These are phyloP conservation scores for Pascua sp. DNA, from an alignment of 1,284 basidiomycete species.

Conservation along the genomic window DNA sequence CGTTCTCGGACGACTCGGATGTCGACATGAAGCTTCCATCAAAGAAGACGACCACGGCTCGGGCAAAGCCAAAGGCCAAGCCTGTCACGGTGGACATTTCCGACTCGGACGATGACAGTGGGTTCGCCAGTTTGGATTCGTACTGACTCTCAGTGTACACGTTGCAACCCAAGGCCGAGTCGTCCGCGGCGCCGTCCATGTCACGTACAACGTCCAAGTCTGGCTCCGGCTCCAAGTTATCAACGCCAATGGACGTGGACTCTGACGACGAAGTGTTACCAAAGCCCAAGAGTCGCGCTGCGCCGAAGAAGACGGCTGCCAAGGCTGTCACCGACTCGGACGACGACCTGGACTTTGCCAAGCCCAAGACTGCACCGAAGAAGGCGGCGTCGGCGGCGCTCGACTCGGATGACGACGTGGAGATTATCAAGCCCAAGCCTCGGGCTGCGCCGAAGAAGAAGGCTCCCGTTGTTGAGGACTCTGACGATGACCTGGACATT, in stretches of 20 bases:
- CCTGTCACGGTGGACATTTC: slow-evolving; percentile 54
- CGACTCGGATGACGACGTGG: not conserved
- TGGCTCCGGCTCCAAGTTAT: slow-evolving; percentile 26
- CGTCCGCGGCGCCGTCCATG: slow-evolving; percentile 1
- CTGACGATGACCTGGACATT: not conserved
- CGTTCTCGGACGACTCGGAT: slow-evolving; percentile 28
- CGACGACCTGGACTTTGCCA: not conserved
- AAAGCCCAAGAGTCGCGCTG: slow-evolving; percentile 11
- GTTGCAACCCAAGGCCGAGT: slow-evolving; percentile 12
- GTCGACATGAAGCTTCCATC: slow-evolving; percentile 26
- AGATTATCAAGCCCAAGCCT: slow-evolving; percentile 10
- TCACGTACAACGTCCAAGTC: slow-evolving; percentile 6
- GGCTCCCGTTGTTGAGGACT: slow-evolving; percentile 41
- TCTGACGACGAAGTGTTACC: slow-evolving; percentile 14
- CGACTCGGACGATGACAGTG: slow-evolving; percentile 59
- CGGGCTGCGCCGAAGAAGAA: slow-evolving; percentile 58
- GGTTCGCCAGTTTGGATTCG: slow-evolving; percentile 7
- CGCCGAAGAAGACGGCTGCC: slow-evolving; percentile 6
- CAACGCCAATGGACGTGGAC: slow-evolving; percentile 16
- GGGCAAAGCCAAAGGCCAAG: slow-evolving; percentile 37
- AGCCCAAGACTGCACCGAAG: slow-evolving; percentile 4
- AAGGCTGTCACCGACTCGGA: not conserved
- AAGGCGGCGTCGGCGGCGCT: not conserved
- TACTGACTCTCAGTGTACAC: slow-evolving; percentile 26
- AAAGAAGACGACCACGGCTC: slow-evolving; percentile 21